Base-by-base conservation (phyloP, 1,139 yeast species). In the Magnusiomyces magnusii region DNA sequence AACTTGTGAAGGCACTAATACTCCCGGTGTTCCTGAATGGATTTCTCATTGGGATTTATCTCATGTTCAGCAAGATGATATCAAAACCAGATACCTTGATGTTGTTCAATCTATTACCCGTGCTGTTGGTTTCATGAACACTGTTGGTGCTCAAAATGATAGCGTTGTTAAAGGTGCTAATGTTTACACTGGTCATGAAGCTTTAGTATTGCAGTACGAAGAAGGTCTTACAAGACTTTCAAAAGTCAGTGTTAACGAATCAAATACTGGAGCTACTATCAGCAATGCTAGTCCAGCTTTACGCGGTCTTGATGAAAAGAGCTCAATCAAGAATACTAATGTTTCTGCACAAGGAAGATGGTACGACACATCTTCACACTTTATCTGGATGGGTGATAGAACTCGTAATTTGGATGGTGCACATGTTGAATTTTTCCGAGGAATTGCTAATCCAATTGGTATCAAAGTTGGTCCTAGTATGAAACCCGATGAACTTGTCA, bases 311-410 rank as follows among this genome's bases (percentile, higher is more conserved):
- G 49, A 44, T 21, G 49, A 44, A 23, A 44, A 44, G 27, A 44
- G 10, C 15, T 5, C 27, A 21, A 21, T 9, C 49, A 23, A 23
- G 21, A 44, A 13, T 21, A 19, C 21, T 3, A 41, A 17, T n/a
- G 44, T 9, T 44, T 17, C 3, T 7, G 64, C 64, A 49, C 64
- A 62, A 10, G 57, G 57, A 24, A 59, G 63, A 50, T 75, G 72
- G 72, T 76, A 73, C 69, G 73, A 76, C 63, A 74, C 78, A 2
- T 74, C 78, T 2, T 76, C 78, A 1, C 79, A 76, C 58, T 76
- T 76, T 63, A 68, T 76, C 53, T 76, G 79, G 79, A 76, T 76
- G 54, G 79, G 79, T 19, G 79, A 76, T 63, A 70, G 79, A 36
- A 76, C 79, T 1, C 65, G 80, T 19, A 78, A 76, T 64, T 65